These are phyloP conservation scores for Hypoxylon fragiforme DNA, from an alignment of 495 filamentous ascomycete genomes.

Conservation along the genomic window DNA sequence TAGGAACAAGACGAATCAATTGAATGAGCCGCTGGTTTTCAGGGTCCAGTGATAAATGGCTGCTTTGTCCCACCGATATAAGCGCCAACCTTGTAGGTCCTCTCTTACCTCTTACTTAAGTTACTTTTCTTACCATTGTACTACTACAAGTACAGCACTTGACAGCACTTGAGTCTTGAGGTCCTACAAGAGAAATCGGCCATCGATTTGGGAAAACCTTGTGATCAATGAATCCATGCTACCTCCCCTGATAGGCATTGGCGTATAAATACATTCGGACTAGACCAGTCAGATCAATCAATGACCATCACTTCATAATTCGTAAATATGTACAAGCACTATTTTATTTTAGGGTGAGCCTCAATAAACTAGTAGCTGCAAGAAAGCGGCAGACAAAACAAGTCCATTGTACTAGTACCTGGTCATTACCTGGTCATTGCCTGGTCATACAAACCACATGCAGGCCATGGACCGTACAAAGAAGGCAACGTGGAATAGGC, in stretches of 20 bases:
- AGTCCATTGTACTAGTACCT: background rate
- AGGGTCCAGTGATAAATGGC: conserved; percentile 15
- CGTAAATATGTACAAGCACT: conserved; percentile 12
- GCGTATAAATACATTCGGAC: conserved; percentile 2
- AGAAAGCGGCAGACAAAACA: conserved; percentile 8
- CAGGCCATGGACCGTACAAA: background rate
- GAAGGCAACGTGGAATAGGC: conserved; percentile 8
- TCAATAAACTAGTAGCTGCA: conserved; percentile 1
- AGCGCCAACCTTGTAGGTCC: conserved; percentile 16
- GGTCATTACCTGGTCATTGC: background rate
- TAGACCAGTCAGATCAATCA: background rate
- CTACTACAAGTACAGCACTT: too few species aligned
- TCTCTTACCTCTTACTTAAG: too few species aligned
- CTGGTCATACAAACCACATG: background rate
- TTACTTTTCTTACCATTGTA: too few species aligned
- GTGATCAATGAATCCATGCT: conserved; percentile 13
- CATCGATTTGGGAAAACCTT: conserved; percentile 22
- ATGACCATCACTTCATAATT: conserved; percentile 26
- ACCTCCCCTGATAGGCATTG: background rate
- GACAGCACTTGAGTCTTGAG: too few species aligned
- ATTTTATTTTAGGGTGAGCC: conserved; percentile 7
- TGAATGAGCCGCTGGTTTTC: conserved; percentile 24
- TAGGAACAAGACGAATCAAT: conserved; percentile 21
- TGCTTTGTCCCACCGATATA: conserved; percentile 20
- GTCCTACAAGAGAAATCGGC: background rate